Evolutionary conservation across 2,329 filamentous ascomycete species (phyloP).

Genomic region (Leptographium procerum): DNA sequence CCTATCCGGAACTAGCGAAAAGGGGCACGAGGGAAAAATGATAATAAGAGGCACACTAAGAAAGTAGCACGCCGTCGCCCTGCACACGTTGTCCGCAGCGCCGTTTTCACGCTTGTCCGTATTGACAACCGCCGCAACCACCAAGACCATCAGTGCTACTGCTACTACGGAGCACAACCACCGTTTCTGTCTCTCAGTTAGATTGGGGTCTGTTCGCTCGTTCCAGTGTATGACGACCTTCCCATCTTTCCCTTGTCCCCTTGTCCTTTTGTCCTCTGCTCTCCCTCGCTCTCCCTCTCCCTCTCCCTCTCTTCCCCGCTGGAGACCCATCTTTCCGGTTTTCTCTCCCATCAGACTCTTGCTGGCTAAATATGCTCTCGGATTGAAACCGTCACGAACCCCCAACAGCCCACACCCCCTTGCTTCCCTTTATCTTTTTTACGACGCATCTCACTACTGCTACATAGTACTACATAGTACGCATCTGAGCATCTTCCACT

Average conservation of each 20-base stretch:
- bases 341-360: neutral
- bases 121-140: neutral
- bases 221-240: too few species aligned
- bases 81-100: neutral
- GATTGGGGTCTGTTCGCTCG: too few species aligned
- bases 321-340: neutral
- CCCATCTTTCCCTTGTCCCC: neutral
- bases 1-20: neutral
- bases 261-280: neutral
- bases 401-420: neutral
- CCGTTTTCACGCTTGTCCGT: neutral
- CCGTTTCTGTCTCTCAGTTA: neutral
- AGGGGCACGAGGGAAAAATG: neutral
- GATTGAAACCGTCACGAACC: neutral
- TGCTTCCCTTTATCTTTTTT: conserved; percentile 1
- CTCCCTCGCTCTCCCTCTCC: too few species aligned
- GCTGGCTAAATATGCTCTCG: neutral
- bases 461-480: too few species aligned
- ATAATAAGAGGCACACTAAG: neutral
- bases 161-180: neutral
- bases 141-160: too few species aligned
- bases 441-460: neutral
- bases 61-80: neutral
- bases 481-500: neutral
- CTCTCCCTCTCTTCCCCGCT: neutral